Evolutionary conservation across 2,329 filamentous ascomycete species (phyloP).

Genomic region (Paecilomyces sp.): DNA sequence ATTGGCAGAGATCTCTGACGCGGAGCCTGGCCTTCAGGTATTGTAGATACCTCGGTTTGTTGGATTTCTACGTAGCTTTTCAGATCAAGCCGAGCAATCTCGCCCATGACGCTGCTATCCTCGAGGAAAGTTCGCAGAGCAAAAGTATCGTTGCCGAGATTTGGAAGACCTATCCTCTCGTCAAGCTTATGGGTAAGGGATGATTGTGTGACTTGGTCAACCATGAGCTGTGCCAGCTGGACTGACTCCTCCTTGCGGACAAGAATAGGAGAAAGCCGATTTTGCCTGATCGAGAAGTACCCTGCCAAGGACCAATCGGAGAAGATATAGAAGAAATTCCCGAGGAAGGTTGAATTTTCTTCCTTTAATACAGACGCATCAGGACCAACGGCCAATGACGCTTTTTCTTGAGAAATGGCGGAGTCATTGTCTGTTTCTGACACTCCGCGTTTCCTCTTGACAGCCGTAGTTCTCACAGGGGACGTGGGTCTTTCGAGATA

Average conservation of each 20-base stretch:
- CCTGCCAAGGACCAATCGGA: conserved; percentile 34
- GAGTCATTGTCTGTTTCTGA: conserved; percentile 24
- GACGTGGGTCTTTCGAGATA: conserved; percentile 13
- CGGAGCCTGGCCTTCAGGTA: conserved; percentile 7
- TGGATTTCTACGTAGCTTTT: conserved; percentile 28
- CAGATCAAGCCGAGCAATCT: conserved; percentile 27
- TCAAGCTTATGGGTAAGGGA: conserved; percentile 31
- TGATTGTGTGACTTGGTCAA: conserved; percentile 39
- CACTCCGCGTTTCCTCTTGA: conserved; percentile 29
- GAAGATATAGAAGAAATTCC: conserved; percentile 30
- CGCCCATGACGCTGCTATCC: conserved; percentile 19
- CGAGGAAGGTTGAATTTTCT: conserved; percentile 29
- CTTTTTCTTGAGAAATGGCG: conserved; percentile 21
- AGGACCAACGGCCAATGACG: conserved; percentile 12
- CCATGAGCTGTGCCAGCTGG: conserved; percentile 33
- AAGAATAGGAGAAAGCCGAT: conserved; percentile 23
- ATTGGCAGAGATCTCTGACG: conserved; percentile 16
- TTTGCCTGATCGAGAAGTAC: conserved; percentile 30
- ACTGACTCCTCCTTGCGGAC: conserved; percentile 28
- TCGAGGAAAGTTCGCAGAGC: conserved; percentile 19
- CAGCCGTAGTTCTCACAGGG: conserved; percentile 10
- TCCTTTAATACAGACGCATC: conserved; percentile 11
- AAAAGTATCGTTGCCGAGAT: conserved; percentile 18
- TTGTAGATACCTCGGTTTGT: conserved; percentile 11
- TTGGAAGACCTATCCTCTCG: conserved; percentile 17